phyloP scores from a whole-genome alignment of 306 rosid species.

The Acmispon strigosus region DNA sequence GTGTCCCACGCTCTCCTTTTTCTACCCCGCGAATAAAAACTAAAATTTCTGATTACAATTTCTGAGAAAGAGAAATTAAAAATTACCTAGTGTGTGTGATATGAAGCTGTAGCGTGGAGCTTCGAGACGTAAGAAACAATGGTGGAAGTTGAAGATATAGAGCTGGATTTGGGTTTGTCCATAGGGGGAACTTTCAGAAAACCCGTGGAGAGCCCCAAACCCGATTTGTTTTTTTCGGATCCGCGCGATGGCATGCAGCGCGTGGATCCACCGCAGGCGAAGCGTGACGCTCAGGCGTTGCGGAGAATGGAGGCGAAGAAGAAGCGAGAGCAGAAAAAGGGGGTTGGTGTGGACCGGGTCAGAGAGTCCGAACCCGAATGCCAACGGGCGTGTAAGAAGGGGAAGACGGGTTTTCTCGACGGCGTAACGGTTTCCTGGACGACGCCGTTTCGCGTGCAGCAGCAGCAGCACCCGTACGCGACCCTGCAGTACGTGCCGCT shows the following conservation, averaged over 20 bases:
- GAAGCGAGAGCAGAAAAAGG: neutral
- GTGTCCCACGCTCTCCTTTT: neutral
- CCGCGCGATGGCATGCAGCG: neutral
- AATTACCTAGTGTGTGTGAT: neutral
- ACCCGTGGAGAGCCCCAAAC: constrained; percentile 4
- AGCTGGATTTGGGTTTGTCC: constrained; percentile 62
- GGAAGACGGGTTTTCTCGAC: neutral
- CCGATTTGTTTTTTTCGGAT: neutral
- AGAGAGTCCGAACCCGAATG: constrained; percentile 4
- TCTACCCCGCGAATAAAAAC: neutral
- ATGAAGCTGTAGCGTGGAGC: neutral
- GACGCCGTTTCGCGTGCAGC: neutral
- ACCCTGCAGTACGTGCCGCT: neutral
- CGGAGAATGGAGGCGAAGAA: constrained; percentile 15
- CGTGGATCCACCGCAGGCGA: neutral
- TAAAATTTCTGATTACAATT: neutral
- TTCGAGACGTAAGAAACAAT: neutral
- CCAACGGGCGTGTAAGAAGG: neutral
- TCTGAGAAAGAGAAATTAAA: neutral
- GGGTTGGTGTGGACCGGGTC: neutral
- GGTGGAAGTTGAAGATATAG: constrained; percentile 44
- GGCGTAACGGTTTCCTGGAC: neutral
- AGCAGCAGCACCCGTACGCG: neutral
- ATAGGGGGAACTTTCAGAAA: constrained; percentile 50
- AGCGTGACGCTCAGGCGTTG: neutral